Conservation (phyloP, 2,329 filamentous ascomycete species). For the Xylariaceae sp. region DNA sequence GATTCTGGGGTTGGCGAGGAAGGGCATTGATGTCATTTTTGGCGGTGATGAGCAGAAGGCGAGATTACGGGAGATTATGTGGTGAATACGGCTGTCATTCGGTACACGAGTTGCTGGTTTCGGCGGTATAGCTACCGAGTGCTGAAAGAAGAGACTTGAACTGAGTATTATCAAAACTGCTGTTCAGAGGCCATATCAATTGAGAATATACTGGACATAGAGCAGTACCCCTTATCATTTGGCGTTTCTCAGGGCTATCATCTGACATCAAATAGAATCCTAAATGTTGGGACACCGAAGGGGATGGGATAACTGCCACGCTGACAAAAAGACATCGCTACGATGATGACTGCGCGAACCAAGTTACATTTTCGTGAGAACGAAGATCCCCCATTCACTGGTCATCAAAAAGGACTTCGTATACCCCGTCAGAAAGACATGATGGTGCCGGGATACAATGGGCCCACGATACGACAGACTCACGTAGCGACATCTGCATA, state of each 20-base stretch:
- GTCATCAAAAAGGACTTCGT: no score
- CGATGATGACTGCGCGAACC: no score
- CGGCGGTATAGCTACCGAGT: background rate
- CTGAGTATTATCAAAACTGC: background rate
- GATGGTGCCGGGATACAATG: no score
- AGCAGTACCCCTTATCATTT: background rate
- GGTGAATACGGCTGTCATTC: conserved; percentile 25
- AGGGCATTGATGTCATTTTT: conserved; percentile 62
- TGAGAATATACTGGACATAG: background rate
- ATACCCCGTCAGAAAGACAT: no score
- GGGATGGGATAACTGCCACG: no score
- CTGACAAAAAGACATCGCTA: no score
- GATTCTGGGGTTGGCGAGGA: conserved; percentile 51
- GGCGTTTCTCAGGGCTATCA: background rate
- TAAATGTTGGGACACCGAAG: no score
- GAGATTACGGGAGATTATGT: conserved; percentile 48
- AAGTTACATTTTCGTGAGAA: no score
- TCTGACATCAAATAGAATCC: no score
- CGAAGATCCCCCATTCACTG: no score
- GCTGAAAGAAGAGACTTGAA: background rate
- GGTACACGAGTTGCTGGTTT: background rate
- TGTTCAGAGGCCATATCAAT: background rate
- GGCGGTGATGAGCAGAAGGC: conserved; percentile 55
- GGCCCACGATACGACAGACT: no score
- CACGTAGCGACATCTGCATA: no score